Base-by-base conservation (phyloP, 148 eudicot species). In the Simmondsia chinensis region DNA sequence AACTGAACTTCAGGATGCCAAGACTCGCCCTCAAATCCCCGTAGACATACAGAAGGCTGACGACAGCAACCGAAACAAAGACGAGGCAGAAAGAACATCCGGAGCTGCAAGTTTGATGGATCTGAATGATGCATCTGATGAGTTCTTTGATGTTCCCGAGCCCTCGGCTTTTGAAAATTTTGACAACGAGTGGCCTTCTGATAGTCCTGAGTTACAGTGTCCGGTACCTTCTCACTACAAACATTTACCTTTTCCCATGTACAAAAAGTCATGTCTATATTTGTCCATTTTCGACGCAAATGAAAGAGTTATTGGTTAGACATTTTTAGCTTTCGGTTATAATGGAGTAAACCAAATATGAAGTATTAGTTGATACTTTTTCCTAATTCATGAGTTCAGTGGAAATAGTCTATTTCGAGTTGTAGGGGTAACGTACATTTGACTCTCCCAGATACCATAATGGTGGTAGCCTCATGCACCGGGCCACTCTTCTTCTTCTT, bases 61-160 rank as follows among this genome's bases (percentile, higher is more conserved):
- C 38, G 68, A 66, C 15, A 19, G 24, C 4, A 51, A 43, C 13
- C 20, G 38, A 37, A 6, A 32, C 34, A 70, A 54, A 59, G 63
- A 50, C 9, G 67, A 68, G 46, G 29, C 40, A 20, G 67, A 60
- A 9, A 52, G 39, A 38, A 29, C 33, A 37, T 66, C 74, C 23
- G 52, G 49, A 27, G 12, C 35, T 28, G 61, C 80, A 34, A 59
- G 62, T 52, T 70, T 82, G 30, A 52, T 22, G 54, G 79, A 69
- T 43, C 37, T 82, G 34, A 61, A 79, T 44, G 82, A 83, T 48
- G 71, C 61, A 15, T 58, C 55, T 21, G 94, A 83, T 55, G 87
- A 79, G 62, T 83, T 83, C 57, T 79, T 65, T 49, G 94, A 83
- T 52, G 73, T 75, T 52, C 82, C 75, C 21, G 83, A 83, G 48